Base-by-base conservation (phyloP, 148 eudicot genomes). In the Polygonum maritimum region DNA sequence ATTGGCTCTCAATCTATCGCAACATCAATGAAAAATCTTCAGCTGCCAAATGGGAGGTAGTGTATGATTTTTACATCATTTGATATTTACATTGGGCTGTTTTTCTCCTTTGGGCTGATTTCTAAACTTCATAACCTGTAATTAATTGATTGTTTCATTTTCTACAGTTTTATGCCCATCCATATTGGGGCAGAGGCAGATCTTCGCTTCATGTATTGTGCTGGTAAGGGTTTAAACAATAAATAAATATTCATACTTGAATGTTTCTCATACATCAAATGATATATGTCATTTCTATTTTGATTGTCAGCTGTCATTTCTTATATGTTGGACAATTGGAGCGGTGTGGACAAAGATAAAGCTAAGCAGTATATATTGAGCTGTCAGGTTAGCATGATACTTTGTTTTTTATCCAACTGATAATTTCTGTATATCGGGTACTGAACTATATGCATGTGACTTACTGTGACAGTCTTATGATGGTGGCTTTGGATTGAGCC, bases 401-500 rank as follows among this genome's bases (percentile, higher is more conserved):
- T 71, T 44, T 74, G 60, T 75, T 78, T 19, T 69, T 71, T 8
- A 2, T 4, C 19, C 48, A 57, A 52, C 36, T 63, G 31, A 21
- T 62, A 63, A 36, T 38, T 52, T 1, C 22, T 47, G 40, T 47
- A 60, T 33, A 26, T 67, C 45, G 38, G 69, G 48, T 71, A 52
- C 78, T 79, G 49, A 41, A 52, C 69, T 62, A 3, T 49, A 13
- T 39, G 63, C 47, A 47, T 76, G 33, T 75, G 63, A 22, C 69
- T 7, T 67, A 48, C 19, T 76, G 36, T 79, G 84, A 88, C 93
- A 94, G 98, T 94, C 98, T 41, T 94, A 89, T 87, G 98, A 94
- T 75, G 98, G 98, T 76, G 98, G 98, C 78, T 94, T 94, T 82
- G 98, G 98, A 65, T 78, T 94, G 81, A 84, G 85, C 80, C 98